Percentiles rank a stretch among this genome's conserved stretches.
Evolutionary conservation across 192 early-diverging fungal species (phyloP).

Genomic region (Backusella tarrabulga): DNA sequence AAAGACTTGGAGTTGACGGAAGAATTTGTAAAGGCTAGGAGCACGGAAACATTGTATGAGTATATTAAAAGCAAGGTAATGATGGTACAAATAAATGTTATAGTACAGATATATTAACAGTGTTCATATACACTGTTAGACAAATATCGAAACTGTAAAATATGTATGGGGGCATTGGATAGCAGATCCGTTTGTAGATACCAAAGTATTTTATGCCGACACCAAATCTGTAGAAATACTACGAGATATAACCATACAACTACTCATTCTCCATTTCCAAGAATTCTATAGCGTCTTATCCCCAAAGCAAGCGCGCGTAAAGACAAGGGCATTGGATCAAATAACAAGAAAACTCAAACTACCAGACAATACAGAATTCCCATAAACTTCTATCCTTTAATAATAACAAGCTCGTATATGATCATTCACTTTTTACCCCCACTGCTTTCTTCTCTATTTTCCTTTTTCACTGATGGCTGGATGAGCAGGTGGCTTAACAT

Average conservation of each 20-base stretch:
- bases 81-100: not conserved
- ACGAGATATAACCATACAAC: not conserved
- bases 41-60: not conserved
- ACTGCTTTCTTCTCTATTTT: not conserved
- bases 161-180: conserved; percentile 18
- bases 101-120: not conserved
- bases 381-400: not conserved
- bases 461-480: not conserved
- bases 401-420: not conserved
- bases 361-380: not conserved
- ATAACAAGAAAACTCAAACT: conserved; percentile 1
- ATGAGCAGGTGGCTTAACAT: conserved; percentile 17
- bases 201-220: conserved; percentile 11
- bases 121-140: not conserved
- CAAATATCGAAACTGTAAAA: not conserved
- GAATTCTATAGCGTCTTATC: not conserved
- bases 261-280: conserved; percentile 1
- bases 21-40: not conserved
- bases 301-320: not conserved
- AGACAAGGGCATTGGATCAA: not conserved
- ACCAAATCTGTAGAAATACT: conserved; percentile 10
- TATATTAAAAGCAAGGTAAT: conserved; percentile 13
- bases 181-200: conserved; percentile 16
- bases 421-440: not conserved
- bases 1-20: conserved; percentile 3